Percentiles rank a stretch among this genome's conserved stretches.
These are phyloP conservation scores for Anthostomella pinea DNA, from an alignment of 2,329 filamentous ascomycete genomes.

Conservation along the genomic window DNA sequence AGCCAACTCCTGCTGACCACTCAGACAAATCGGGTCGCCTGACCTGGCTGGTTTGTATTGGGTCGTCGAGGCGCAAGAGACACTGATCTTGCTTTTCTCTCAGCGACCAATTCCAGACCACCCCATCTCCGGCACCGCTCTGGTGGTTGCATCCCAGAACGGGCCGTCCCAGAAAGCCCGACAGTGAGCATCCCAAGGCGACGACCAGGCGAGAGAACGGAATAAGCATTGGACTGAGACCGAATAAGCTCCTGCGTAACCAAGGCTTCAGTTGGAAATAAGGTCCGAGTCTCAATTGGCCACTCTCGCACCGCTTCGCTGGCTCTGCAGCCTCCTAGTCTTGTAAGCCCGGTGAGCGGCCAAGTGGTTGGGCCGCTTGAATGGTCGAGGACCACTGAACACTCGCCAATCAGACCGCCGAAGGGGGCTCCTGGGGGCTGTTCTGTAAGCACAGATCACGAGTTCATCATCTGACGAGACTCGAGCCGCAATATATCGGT, in stretches of 20 bases:
- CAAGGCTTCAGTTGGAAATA: conserved; percentile 15
- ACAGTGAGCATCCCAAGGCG: conserved; percentile 11
- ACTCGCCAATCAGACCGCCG: conserved; percentile 32
- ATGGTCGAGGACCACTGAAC: conserved; percentile 25
- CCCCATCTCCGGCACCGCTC: not conserved
- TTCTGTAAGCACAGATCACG: conserved; percentile 36
- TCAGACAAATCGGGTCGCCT: conserved; percentile 33
- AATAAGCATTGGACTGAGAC: conserved; percentile 23
- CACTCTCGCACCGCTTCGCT: conserved; percentile 22
- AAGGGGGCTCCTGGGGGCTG: conserved; percentile 20
- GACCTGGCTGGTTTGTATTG: conserved; percentile 27
- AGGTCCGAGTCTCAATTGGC: conserved; percentile 24
- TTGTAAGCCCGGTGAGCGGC: conserved; percentile 22
- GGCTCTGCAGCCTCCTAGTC: conserved; percentile 23
- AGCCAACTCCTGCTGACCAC: conserved; percentile 33
- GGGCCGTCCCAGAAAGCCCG: conserved; percentile 2
- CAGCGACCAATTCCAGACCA: conserved; percentile 1
- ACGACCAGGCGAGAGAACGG: conserved; percentile 16
- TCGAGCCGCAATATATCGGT: conserved; percentile 24
- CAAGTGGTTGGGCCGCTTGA: conserved; percentile 25
- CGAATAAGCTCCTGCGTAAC: conserved; percentile 28
- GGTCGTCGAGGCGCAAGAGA: conserved; percentile 21
- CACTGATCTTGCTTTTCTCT: not conserved
- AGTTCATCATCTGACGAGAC: conserved; percentile 30
- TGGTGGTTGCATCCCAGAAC: not conserved